Base-by-base conservation (phyloP, 176 grass and related monocot genomes). In the Melocanna baccifera region DNA sequence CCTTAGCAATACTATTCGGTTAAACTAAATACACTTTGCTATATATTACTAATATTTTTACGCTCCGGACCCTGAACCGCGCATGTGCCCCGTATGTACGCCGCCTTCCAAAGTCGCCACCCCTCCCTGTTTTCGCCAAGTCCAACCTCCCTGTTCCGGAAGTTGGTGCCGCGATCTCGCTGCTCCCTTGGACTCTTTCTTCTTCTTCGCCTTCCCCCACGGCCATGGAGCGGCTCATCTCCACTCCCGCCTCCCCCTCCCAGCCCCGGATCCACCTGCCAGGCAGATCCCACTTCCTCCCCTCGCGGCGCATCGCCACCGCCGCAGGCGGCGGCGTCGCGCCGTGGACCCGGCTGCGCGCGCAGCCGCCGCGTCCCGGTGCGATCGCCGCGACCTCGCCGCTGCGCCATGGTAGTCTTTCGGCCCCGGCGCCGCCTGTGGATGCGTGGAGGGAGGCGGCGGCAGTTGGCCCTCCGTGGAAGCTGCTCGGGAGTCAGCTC, bases 201-300 rank as follows among this genome's bases (percentile, higher is more conserved):
- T 15, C 14, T 20, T 45, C 43, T 9, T 45, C 43, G 43, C 23
- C 55, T 11, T 58, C 9, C 57, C 4, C 73, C 39, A 13, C 79
- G 71, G 36, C 63, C 66, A 90, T 93, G 91, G 88, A 93, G 73
- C 88, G 85, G 82, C 85, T 93, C 67, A 88, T 93, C 84, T 90
- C 91, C 78, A 68, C 57, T 79, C 45, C 88, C 6, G 12, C 61
- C 57, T 16, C 84, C 72, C 20, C 8, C 5, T 43, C 51, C 72
- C 80, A 19, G 12, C 0, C 66, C 66, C 59, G 88, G 67, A 83
- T 90, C 84, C 84, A 34, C 59, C 50, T 75, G 30, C 69, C 82
- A 0, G 18, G 22, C 29, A 63, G 88, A 66, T 50, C 73, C 47
- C 73, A 61, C 7, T 4, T 26, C 39, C 82, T 85, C 69, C 29